phyloP scores from a whole-genome alignment of 1,284 basidiomycete species.

The Moniliophthora roreri region DNA sequence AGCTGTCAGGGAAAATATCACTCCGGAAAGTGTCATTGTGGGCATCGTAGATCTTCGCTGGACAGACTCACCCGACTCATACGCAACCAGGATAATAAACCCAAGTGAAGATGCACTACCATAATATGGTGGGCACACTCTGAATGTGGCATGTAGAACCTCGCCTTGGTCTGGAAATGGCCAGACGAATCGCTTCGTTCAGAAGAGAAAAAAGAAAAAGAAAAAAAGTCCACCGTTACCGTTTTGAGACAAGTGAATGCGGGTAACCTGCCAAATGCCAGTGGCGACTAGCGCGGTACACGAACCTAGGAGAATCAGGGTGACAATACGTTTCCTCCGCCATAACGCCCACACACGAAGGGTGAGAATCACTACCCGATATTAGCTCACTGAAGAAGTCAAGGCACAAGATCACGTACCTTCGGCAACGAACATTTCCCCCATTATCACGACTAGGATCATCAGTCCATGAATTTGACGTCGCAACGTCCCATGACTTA shows the following conservation, averaged over 20 bases:
- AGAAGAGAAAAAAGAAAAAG: too few species aligned
- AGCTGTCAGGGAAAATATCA: too few species aligned
- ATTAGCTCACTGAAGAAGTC: neutral
- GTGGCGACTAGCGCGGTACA: neutral
- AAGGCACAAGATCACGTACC: neutral
- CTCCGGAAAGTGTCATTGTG: too few species aligned
- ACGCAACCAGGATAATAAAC: neutral
- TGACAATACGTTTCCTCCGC: neutral
- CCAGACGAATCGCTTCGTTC: too few species aligned
- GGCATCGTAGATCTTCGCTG: too few species aligned
- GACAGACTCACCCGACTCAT: neutral
- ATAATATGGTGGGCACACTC: neutral
- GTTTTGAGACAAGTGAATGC: neutral
- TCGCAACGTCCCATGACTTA: neutral
- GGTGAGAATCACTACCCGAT: neutral
- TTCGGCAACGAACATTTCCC: neutral
- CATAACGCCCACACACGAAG: slow-evolving; percentile 1
- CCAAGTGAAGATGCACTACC: neutral
- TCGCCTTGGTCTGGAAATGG: neutral
- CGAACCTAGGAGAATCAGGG: neutral
- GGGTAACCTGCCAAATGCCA: neutral
- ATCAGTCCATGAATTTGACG: too few species aligned
- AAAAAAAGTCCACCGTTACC: too few species aligned
- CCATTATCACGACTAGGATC: neutral
- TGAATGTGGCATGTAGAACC: neutral